Percentiles rank a stretch among this genome's conserved stretches.
These are phyloP conservation scores for Talaromyces sp. DNA, from an alignment of 2,329 filamentous ascomycete genomes.

Conservation along the genomic window DNA sequence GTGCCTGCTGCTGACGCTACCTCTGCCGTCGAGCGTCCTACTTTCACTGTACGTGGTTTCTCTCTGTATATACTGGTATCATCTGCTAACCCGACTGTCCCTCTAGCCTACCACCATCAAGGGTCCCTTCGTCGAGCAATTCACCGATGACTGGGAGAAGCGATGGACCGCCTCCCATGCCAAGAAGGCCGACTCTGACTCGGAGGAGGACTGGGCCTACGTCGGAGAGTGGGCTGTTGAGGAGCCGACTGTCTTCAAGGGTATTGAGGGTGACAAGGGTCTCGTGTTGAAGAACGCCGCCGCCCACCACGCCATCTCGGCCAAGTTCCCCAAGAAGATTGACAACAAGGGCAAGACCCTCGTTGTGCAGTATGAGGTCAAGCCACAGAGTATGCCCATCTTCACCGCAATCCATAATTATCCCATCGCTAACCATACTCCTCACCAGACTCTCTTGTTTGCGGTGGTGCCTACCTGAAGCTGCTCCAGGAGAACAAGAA, in stretches of 20 bases:
- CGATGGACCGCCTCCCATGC: constrained; percentile 94
- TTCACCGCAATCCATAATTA: neutral
- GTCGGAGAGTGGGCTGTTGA: constrained; percentile 95
- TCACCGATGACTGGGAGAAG: constrained; percentile 90
- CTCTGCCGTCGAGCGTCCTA: constrained; percentile 63
- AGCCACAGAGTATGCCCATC: constrained; percentile 78
- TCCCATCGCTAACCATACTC: constrained; percentile 26
- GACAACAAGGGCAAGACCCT: constrained; percentile 96
- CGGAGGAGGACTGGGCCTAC: constrained; percentile 91
- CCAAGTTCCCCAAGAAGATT: constrained; percentile 95
- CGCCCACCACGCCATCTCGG: constrained; percentile 97
- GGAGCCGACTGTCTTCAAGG: constrained; percentile 85
- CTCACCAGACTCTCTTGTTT: constrained; percentile 79
- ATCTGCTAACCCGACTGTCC: constrained; percentile 9
- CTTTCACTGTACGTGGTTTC: constrained; percentile 71
- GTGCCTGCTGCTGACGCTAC: constrained; percentile 51
- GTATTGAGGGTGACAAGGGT: constrained; percentile 91
- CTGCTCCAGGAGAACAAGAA: constrained; percentile 96
- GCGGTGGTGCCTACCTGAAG: constrained; percentile 98
- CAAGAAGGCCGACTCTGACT: constrained; percentile 85
- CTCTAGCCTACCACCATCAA: constrained; percentile 77
- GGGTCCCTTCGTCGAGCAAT: constrained; percentile 95
- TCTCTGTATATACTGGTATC: constrained; percentile 9
- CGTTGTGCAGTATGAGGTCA: constrained; percentile 98
- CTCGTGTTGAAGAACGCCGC: constrained; percentile 97